A percentile compares a stretch with the other conserved stretches of the same genome.
These are phyloP conservation scores for Sporobolus alterniflorus DNA, from an alignment of 202 grass and related monocot species.

Conservation along the genomic window DNA sequence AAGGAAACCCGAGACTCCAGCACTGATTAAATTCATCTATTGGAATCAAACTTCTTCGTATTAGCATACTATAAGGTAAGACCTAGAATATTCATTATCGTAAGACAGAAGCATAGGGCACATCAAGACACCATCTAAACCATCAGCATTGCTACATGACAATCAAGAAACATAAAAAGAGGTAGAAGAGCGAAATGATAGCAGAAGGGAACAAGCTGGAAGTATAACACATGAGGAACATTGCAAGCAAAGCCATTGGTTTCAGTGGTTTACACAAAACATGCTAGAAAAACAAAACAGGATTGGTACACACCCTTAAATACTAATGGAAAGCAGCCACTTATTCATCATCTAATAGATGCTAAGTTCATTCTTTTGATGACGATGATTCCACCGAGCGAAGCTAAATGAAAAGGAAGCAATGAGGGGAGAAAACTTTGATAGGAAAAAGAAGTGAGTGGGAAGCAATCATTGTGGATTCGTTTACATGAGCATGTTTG, in stretches of 20 bases:
- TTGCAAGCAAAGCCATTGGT: slow-evolving; percentile 36
- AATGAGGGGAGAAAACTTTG: slow-evolving; percentile 35
- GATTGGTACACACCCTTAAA: slow-evolving; percentile 17
- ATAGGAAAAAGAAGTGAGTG: slow-evolving; percentile 45
- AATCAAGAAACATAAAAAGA: slow-evolving; percentile 34
- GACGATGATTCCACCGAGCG: slow-evolving; percentile 40
- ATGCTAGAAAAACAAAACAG: slow-evolving; percentile 20
- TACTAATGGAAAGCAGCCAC: slow-evolving; percentile 20
- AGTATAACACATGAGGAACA: slow-evolving; percentile 35
- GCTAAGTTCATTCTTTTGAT: slow-evolving; percentile 31
- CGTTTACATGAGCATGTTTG: slow-evolving; percentile 36
- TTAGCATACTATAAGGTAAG: slow-evolving; percentile 7
- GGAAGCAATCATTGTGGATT: slow-evolving; percentile 46
- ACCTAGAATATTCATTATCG: slow-evolving; percentile 34
- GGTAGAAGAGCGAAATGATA: slow-evolving; percentile 27
- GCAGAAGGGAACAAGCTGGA: slow-evolving; percentile 34
- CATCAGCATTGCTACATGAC: slow-evolving; percentile 34
- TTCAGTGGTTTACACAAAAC: slow-evolving; percentile 36
- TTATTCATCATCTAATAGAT: slow-evolving; percentile 27
- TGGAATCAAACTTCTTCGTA: background rate
- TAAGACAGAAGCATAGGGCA: slow-evolving; percentile 38
- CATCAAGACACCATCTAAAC: slow-evolving; percentile 28
- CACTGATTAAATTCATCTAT: slow-evolving; percentile 10
- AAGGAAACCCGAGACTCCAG: background rate
- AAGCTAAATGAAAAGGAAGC: slow-evolving; percentile 40